These are phyloP conservation scores for Lipomyces sp. DNA, from an alignment of 805 yeast species.

Conservation along the genomic window DNA sequence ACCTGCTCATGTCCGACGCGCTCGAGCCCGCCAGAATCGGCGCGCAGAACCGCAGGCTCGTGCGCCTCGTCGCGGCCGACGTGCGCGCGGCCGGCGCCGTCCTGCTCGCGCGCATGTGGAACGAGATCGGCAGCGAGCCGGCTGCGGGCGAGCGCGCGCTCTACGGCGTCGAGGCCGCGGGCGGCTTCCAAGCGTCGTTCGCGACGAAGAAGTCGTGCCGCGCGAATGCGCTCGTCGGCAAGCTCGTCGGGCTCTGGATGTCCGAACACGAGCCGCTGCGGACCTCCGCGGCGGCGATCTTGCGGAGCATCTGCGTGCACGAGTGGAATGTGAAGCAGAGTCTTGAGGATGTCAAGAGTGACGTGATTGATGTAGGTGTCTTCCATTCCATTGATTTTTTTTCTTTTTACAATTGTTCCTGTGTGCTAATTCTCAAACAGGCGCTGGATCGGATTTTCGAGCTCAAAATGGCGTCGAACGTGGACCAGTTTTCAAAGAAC, in stretches of 20 bases:
- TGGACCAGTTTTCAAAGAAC: conserved; percentile 53
- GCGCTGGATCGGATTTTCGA: conserved; percentile 65
- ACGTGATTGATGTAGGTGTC: conserved; percentile 19
- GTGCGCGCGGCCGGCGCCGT: conserved; percentile 57
- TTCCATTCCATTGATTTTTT: background rate
- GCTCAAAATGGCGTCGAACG: conserved; percentile 51
- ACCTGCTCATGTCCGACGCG: conserved; percentile 63
- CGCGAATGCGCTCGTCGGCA: conserved; percentile 43
- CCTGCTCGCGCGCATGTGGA: conserved; percentile 66
- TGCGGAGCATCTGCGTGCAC: conserved; percentile 70
- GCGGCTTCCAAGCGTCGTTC: conserved; percentile 70
- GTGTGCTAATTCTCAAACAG: conserved; percentile 40
- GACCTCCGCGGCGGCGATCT: conserved; percentile 57
- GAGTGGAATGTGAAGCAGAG: conserved; percentile 52
- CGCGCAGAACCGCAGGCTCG: conserved; percentile 69
- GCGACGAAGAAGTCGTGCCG: conserved; percentile 25
- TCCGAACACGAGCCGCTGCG: conserved; percentile 64
- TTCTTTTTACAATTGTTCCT: background rate
- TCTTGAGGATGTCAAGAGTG: conserved; percentile 14
- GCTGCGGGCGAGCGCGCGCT: conserved; percentile 52
- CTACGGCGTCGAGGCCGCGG: conserved; percentile 59
- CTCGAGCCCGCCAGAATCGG: conserved; percentile 67
- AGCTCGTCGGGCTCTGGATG: conserved; percentile 62
- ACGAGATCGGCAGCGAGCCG: conserved; percentile 62
- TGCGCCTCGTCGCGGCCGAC: conserved; percentile 59